A percentile compares a stretch with the other conserved stretches of the same genome.
phyloP scores from a whole-genome alignment of 2,329 filamentous ascomycete genomes.

The Hymenoscyphus linearis region DNA sequence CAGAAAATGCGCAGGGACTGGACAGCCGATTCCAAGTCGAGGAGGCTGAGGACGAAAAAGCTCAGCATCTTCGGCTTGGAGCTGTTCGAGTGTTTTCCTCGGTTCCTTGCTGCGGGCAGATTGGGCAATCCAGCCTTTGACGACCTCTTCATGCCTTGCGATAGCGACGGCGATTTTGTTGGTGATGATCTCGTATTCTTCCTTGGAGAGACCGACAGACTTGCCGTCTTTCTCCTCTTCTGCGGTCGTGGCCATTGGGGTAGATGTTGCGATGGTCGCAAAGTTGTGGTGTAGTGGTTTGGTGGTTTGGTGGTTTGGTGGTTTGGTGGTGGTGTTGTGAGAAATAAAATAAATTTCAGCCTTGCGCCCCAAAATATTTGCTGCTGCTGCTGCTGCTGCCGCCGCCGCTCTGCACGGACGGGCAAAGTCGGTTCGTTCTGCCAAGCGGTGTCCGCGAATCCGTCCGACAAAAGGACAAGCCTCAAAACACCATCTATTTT shows the following conservation, averaged over 20 bases:
- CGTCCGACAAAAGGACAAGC: constrained; percentile 19
- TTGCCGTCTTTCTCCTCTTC: constrained; percentile 8
- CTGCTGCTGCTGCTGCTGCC: no score
- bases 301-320: neutral
- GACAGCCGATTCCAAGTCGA: constrained; percentile 31
- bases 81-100: constrained; percentile 29
- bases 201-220: constrained; percentile 20
- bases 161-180: constrained; percentile 31
- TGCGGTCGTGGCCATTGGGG: constrained; percentile 19
- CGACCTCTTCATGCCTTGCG: constrained; percentile 30
- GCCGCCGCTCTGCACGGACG: neutral
- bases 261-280: neutral
- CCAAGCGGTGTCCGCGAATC: constrained; percentile 18
- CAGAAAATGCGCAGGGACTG: constrained; percentile 28
- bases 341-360: constrained; percentile 2
- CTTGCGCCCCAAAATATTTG: neutral
- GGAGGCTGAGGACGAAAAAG: constrained; percentile 28
- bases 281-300: constrained; percentile 3
- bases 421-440: constrained; percentile 1
- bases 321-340: constrained; percentile 2
- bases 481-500: constrained; percentile 16
- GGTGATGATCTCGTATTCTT: constrained; percentile 28
- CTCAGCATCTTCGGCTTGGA: constrained; percentile 30
- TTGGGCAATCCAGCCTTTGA: constrained; percentile 29
- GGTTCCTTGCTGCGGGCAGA: constrained; percentile 18